A percentile compares a stretch with the other conserved stretches of the same genome.
Conservation (phyloP, 352 stramenopile species). For the Globisporangium paddicum region DNA sequence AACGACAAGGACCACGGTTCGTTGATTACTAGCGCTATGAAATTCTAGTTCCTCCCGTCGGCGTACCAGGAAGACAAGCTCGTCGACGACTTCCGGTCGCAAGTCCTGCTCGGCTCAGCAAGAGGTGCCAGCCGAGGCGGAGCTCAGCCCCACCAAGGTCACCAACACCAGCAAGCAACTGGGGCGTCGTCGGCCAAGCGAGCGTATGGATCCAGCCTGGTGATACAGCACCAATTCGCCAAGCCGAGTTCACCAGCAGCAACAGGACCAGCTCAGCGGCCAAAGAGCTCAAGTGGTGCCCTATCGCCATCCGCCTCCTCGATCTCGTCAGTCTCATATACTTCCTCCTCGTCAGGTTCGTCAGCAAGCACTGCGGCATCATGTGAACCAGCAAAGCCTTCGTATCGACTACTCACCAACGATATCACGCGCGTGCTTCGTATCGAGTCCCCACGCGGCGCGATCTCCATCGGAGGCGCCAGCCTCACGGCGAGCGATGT, state of each 20-base stretch:
- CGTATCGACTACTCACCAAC: slow-evolving; percentile 48
- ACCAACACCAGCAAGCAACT: slow-evolving; percentile 12
- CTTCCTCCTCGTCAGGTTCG: background rate
- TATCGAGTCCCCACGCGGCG: slow-evolving; percentile 31
- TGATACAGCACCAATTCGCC: slow-evolving; percentile 53
- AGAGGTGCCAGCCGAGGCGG: slow-evolving; percentile 7
- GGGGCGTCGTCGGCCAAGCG: slow-evolving; percentile 4
- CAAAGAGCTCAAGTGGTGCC: background rate
- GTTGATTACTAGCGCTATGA: background rate
- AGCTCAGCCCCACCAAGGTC: slow-evolving; percentile 5
- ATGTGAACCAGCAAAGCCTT: slow-evolving; percentile 9
- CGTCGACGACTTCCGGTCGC: slow-evolving; percentile 27
- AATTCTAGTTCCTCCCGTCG: slow-evolving; percentile 37
- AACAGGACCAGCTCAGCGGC: background rate
- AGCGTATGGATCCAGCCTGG: slow-evolving; percentile 30
- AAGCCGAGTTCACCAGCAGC: slow-evolving; percentile 5
- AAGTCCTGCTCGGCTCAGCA: slow-evolving; percentile 16
- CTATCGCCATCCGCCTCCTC: background rate
- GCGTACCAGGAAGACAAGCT: slow-evolving; percentile 36
- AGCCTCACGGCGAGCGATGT: slow-evolving; percentile 16
- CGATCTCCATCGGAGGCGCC: slow-evolving; percentile 12
- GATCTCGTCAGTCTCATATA: background rate
- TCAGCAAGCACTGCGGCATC: background rate
- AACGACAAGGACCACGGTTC: background rate
- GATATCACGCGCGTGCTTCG: slow-evolving; percentile 45